Conservation (phyloP, 2,329 filamentous ascomycete genomes). For the Colletotrichum brevisporum region DNA sequence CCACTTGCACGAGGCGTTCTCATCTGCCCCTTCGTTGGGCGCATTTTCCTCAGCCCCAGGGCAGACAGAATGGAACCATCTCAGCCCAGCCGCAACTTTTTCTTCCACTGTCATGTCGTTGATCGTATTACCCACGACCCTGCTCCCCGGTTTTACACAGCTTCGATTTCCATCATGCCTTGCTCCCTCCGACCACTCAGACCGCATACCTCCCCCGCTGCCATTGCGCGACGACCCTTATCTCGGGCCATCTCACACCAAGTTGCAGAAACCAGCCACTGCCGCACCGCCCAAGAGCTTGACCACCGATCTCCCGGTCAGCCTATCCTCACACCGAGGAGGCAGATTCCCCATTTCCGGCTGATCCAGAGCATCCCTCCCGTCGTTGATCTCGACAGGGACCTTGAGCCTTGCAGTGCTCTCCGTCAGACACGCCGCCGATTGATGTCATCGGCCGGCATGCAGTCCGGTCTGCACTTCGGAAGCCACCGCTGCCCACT, state of each 20-base stretch:
- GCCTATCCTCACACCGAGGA: constrained; percentile 29
- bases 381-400: constrained; percentile 1
- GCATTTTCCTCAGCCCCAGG: constrained; percentile 38
- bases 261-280: constrained; percentile 10
- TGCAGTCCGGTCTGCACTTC: neutral
- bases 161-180: neutral
- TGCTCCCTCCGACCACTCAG: neutral
- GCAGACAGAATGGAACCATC: constrained; percentile 7
- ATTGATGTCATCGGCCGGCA: constrained; percentile 39
- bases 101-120: neutral
- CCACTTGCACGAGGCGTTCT: constrained; percentile 38
- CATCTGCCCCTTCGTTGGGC: constrained; percentile 28
- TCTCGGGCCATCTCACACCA: constrained; percentile 8
- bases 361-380: constrained; percentile 1
- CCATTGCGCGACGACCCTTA: neutral
- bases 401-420: constrained; percentile 12
- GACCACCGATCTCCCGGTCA: constrained; percentile 4
- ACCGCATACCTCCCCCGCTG: neutral
- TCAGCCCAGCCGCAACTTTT: neutral
- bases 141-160: constrained; percentile 1
- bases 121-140: neutral
- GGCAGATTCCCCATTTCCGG: constrained; percentile 25
- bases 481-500: neutral
- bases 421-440: constrained; percentile 18
- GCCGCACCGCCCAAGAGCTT: constrained; percentile 13